These are phyloP conservation scores for Colletotrichum caudatum DNA, from an alignment of 2,329 filamentous ascomycete species.

Conservation along the genomic window DNA sequence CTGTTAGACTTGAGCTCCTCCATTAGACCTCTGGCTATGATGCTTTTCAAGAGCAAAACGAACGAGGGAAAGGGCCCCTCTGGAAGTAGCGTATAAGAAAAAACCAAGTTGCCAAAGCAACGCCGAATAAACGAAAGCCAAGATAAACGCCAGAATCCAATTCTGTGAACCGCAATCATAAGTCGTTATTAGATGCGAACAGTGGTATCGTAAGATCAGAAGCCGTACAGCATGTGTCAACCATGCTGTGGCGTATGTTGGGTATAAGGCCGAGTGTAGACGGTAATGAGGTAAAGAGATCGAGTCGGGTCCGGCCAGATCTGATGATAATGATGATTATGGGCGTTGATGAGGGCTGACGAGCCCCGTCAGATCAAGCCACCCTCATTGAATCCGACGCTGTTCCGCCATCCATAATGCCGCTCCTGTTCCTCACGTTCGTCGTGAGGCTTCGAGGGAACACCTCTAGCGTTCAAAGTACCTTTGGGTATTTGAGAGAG, in stretches of 20 bases:
- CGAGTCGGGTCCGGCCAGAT: slow-evolving; percentile 4
- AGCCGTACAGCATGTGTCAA: slow-evolving; percentile 39
- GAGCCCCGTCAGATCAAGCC: slow-evolving; percentile 61
- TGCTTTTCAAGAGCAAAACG: neutral
- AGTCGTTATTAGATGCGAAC: slow-evolving; percentile 41
- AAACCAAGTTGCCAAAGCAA: slow-evolving; percentile 17
- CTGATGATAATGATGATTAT: neutral
- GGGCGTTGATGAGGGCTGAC: neutral
- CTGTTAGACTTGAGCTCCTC: neutral
- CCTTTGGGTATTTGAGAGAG: slow-evolving; percentile 51
- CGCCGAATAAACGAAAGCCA: slow-evolving; percentile 28
- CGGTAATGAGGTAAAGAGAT: slow-evolving; percentile 1
- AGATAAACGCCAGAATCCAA: slow-evolving; percentile 35
- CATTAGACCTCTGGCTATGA: neutral
- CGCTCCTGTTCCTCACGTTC: slow-evolving; percentile 56
- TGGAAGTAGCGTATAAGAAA: neutral
- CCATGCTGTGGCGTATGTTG: slow-evolving; percentile 30
- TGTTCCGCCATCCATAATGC: slow-evolving; percentile 68
- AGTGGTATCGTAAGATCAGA: slow-evolving; percentile 40
- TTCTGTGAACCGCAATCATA: slow-evolving; percentile 38
- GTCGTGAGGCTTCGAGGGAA: slow-evolving; percentile 50
- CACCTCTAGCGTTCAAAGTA: slow-evolving; percentile 48
- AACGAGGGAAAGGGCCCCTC: neutral
- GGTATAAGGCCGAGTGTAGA: slow-evolving; percentile 31
- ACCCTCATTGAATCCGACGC: slow-evolving; percentile 66